Evolutionary conservation across 2,329 filamentous ascomycete species (phyloP), one percentile per base, ranked within the genome.

Genomic region (Lecanicillium sp.): DNA sequence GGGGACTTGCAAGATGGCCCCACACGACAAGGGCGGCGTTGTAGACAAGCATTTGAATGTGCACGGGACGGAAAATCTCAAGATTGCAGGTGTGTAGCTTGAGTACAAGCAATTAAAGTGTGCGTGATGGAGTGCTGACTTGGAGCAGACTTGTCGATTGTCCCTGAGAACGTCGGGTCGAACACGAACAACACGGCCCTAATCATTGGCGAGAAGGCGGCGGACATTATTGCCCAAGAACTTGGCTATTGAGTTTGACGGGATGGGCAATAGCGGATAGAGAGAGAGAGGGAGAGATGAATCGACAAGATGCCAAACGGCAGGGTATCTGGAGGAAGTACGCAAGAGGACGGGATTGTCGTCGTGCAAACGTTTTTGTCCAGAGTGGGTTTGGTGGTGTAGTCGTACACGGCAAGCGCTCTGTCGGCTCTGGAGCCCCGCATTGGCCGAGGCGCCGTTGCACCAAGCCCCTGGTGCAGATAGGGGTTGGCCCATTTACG

Each of bases 141-240:
- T 6, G 15, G 19, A n/a, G 14, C 28, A 37, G 43, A 45, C 13
- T 22, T 63, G 34, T 56, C 57, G 33, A 48, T 63, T 4, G 43
- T 46, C 19, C 57, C 59, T 4, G 33, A 47, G 32, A 67, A 66
- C 25, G 59, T 72, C 3, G 62, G 52, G 6, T 61, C 61, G 4
- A 72, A 74, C 39, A 71, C 68, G 3, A 62, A 65, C 37, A 68
- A 66, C 33, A 68, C 65, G 2, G 69, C 69, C 4, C 49, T 72
- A 19, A 41, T 64, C n/a, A 53, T 73, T 15, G 69, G 69, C 4
- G 69, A 74, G 53, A 65, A 61, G 49, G 61, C 56, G 3, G 60
- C 61, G 1, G 59, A 60, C 32, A 61, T 66, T 37, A 54, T 65
- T 17, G 53, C 55, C 8, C 48, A 50, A 31, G 60, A 63, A 40